Percentiles rank a stretch among this genome's conserved stretches.
Evolutionary conservation across 2,329 filamentous ascomycete genomes (phyloP).

Genomic region (Xylaria hypoxylon): DNA sequence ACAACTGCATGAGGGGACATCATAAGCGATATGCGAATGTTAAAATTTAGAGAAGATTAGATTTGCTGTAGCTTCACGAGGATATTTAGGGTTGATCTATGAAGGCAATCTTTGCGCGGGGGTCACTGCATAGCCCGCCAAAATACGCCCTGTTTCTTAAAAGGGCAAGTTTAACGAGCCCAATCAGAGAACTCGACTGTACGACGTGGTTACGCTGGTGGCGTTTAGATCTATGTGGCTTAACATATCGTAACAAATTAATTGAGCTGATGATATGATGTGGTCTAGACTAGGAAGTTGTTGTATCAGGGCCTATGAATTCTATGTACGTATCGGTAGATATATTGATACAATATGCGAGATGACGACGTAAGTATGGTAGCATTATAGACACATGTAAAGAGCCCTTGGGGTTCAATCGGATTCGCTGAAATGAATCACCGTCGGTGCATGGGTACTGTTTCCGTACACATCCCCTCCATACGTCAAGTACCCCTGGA

Average conservation of each 20-base stretch:
- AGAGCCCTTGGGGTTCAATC: neutral
- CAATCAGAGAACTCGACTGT: too few relatives aligned
- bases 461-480: constrained; percentile 36
- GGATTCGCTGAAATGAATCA: constrained; percentile 29
- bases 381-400: neutral
- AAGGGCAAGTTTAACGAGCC: too few relatives aligned
- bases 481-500: constrained; percentile 29
- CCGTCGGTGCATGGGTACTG: constrained; percentile 31
- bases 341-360: neutral
- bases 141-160: too few relatives aligned
- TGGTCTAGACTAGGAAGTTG: neutral
- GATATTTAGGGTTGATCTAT: constrained; percentile 1
- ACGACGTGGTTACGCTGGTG: too few relatives aligned
- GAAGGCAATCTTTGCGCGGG: too few relatives aligned
- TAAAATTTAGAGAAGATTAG: neutral
- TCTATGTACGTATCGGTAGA: neutral
- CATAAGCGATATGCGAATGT: neutral
- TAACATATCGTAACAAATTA: neutral
- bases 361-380: neutral
- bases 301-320: neutral
- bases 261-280: constrained; percentile 1
- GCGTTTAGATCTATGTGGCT: neutral
- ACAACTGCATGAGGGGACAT: neutral
- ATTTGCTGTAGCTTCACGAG: neutral
- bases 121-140: too few relatives aligned